Evolutionary conservation across 1,284 basidiomycete species (phyloP).

Genomic region (Trichosporon faecale): DNA sequence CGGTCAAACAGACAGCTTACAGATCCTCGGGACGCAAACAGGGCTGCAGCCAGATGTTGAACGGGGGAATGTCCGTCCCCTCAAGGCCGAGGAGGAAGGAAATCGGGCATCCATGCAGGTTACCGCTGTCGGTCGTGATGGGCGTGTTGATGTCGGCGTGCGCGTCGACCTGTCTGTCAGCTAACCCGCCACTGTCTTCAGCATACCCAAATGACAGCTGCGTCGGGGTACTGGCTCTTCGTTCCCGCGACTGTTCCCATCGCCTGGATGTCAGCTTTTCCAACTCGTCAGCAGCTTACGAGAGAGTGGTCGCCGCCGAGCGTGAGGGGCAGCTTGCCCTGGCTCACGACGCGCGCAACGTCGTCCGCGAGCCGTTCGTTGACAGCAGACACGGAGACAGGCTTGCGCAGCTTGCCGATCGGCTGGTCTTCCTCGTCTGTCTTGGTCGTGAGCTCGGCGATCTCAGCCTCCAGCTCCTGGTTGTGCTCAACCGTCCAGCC

Average conservation of each 20-base stretch:
- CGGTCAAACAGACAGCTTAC: slow-evolving; percentile 26
- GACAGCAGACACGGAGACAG: slow-evolving; percentile 78
- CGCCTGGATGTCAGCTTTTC: slow-evolving; percentile 57
- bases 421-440: slow-evolving; percentile 62
- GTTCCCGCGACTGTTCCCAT: slow-evolving; percentile 68
- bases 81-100: slow-evolving; percentile 83
- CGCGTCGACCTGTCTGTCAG: slow-evolving; percentile 61
- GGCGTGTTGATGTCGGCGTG: slow-evolving; percentile 95
- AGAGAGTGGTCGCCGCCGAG: slow-evolving; percentile 96
- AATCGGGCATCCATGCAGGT: slow-evolving; percentile 97
- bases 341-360: slow-evolving; percentile 70
- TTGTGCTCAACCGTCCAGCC: slow-evolving; percentile 89
- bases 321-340: slow-evolving; percentile 80
- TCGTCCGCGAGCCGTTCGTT: slow-evolving; percentile 72
- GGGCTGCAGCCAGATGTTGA: slow-evolving; percentile 70
- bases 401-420: slow-evolving; percentile 84
- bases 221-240: slow-evolving; percentile 57
- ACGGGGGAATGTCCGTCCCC: slow-evolving; percentile 60
- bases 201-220: slow-evolving; percentile 77
- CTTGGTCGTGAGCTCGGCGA: slow-evolving; percentile 50
- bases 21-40: slow-evolving; percentile 63
- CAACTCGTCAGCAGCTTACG: slow-evolving; percentile 54
- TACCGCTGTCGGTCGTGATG: slow-evolving; percentile 80
- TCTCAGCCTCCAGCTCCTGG: slow-evolving; percentile 76
- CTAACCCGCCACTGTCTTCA: background rate